Conservation (phyloP, 208 protist species). For the Leishmania braziliensis region DNA sequence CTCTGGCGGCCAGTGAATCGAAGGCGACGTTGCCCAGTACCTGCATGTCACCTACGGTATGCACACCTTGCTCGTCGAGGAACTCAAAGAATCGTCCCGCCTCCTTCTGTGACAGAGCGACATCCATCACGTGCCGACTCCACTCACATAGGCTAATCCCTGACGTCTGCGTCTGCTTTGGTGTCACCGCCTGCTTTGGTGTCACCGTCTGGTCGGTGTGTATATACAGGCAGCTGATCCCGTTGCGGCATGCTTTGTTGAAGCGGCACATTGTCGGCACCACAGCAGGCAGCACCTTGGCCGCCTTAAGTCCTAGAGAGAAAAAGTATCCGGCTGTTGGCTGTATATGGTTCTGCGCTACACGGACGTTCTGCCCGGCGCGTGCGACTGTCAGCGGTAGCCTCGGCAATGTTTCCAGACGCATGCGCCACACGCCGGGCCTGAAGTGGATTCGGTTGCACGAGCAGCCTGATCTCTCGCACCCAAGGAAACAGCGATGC, state of each 20-base stretch:
- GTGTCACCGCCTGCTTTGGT: constrained; percentile 25
- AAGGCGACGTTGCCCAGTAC: constrained; percentile 71
- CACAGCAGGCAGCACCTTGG: constrained; percentile 58
- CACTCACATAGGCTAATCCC: constrained; percentile 27
- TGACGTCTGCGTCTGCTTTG: constrained; percentile 33
- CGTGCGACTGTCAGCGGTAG: constrained; percentile 30
- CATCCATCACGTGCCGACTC: constrained; percentile 15
- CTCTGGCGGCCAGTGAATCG: constrained; percentile 54
- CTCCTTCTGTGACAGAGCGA: constrained; percentile 25
- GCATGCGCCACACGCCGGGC: constrained; percentile 52
- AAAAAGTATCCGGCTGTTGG: constrained; percentile 85
- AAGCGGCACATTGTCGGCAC: constrained; percentile 82
- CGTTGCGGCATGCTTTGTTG: constrained; percentile 62
- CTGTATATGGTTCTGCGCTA: constrained; percentile 40
- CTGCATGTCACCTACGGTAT: constrained; percentile 82
- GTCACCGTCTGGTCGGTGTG: constrained; percentile 50
- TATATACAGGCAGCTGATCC: constrained; percentile 75
- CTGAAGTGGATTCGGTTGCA: constrained; percentile 68
- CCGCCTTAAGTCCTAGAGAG: constrained; percentile 57
- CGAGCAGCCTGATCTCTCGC: constrained; percentile 41
- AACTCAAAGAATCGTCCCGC: constrained; percentile 50
- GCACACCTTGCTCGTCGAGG: constrained; percentile 53
- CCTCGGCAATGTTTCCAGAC: constrained; percentile 54
- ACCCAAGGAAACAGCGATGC: constrained; percentile 71
- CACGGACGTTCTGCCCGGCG: constrained; percentile 42